Base-by-base conservation (phyloP, 169 alveolate genomes). In the Blepharisma undulans region DNA sequence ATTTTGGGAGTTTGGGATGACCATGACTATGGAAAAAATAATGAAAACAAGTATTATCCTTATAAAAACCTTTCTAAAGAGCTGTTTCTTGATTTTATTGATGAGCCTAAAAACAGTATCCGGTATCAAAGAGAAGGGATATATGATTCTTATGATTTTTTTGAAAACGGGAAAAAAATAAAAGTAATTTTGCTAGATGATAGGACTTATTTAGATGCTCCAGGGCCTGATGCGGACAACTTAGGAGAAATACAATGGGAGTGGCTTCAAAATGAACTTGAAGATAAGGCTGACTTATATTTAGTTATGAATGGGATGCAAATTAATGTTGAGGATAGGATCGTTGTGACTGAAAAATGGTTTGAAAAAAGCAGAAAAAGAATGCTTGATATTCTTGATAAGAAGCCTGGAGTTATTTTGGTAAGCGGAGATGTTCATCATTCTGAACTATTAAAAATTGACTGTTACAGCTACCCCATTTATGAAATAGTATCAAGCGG, bases 1-100 rank as follows among this genome's bases (percentile, higher is more conserved):
- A 59, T 82, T 2, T 48, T 60, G 32, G 98, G 98, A 21, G 94
- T 94, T 7, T 96, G 97, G 97, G 98, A 96, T 82, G 98, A 96
- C 61, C 97, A 96, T 88, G 97, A 96, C 87, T 95, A 93, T 76
- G 97, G 97, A 5, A 76, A 87, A 32, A 91, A 93, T 29, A 93
- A 96, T 89, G 96, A 96, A 30, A 94, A 93, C 59, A 79, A 61
- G 76, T 76, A 89, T 18, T 91, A 87, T 92, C 90, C 91, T 18
- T 34, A 79, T 16, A 95, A 94, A 80, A 89, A 93, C 74, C 48
- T 90, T 16, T 87, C 76, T 33, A 94, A 94, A 89, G 77, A 94
- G 48, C 78, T 92, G 16, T 95, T 72, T 89, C 90, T 96, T 36
- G 94, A 95, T 21, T 96, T 96, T 90, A 82, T 96, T 34, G 96